Evolutionary conservation across 2,329 filamentous ascomycete species (phyloP).

Genomic region (Calonectria crousiana): DNA sequence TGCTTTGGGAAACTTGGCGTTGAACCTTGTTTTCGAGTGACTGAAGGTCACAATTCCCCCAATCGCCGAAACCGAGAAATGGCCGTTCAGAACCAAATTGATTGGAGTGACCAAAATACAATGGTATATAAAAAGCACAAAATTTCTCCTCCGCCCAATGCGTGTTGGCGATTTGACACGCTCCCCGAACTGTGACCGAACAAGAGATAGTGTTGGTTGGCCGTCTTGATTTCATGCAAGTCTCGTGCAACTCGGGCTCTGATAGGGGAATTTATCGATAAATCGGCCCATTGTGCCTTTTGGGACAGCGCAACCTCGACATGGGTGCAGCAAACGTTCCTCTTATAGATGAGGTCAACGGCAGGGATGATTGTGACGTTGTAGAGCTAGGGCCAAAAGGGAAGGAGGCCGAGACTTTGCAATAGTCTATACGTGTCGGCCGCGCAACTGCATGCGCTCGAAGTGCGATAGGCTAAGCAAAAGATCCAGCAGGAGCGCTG

Average conservation of each 20-base stretch:
- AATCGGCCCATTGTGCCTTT: neutral
- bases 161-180: neutral
- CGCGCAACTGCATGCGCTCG: neutral
- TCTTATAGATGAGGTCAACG: constrained; percentile 9
- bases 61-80: neutral
- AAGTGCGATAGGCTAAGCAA: neutral
- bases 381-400: constrained; percentile 12
- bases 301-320: neutral
- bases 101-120: neutral
- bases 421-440: neutral
- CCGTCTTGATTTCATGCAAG: neutral
- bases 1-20: neutral
- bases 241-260: neutral
- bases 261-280: neutral
- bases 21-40: neutral
- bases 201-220: neutral
- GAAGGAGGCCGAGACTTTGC: neutral
- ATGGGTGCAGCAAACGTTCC: neutral
- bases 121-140: neutral
- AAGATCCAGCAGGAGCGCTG: neutral
- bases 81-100: neutral
- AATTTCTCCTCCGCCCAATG: neutral
- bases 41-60: neutral
- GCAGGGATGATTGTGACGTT: constrained; percentile 16
- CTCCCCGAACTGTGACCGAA: neutral